Evolutionary conservation across 169 alveolate species (phyloP).

Genomic region (Eimeria praecox): DNA sequence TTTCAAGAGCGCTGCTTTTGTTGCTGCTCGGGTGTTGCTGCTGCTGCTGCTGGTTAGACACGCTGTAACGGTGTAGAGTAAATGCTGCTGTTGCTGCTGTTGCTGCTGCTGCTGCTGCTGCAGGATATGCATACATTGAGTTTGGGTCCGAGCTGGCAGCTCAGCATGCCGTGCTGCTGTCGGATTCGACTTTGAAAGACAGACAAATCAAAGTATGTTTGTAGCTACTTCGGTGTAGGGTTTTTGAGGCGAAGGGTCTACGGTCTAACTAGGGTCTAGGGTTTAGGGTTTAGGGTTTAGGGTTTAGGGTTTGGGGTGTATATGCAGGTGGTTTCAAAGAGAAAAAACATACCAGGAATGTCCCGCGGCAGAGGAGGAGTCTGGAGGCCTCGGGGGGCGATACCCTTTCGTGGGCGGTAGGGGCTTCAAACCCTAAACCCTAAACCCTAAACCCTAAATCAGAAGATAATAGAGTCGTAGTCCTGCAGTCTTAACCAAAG

Average conservation of each 20-base stretch:
- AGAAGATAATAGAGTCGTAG: neutral
- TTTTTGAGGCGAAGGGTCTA: neutral
- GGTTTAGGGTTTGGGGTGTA: conserved; percentile 85
- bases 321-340: conserved; percentile 78
- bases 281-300: conserved; percentile 94
- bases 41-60: neutral
- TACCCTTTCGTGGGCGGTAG: conserved; percentile 21
- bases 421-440: conserved; percentile 1
- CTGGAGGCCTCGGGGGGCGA: conserved; percentile 61
- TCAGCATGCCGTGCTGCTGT: conserved; percentile 91
- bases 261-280: conserved; percentile 44
- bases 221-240: neutral
- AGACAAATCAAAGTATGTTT: conserved; percentile 91
- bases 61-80: no score
- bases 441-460: conserved; percentile 7
- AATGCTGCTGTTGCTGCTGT: neutral
- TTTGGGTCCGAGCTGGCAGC: conserved; percentile 92
- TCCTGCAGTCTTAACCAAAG: neutral
- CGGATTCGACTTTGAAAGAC: conserved; percentile 94
- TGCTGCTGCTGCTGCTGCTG: neutral
- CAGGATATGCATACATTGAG: conserved; percentile 95
- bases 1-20: neutral
- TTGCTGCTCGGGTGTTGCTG: conserved; percentile 2
- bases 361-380: conserved; percentile 78
- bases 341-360: conserved; percentile 83